Percentiles rank a stretch among this genome's conserved stretches.
These are phyloP conservation scores for Delitschia confertaspora DNA, from an alignment of 495 filamentous ascomycete genomes.

Conservation along the genomic window DNA sequence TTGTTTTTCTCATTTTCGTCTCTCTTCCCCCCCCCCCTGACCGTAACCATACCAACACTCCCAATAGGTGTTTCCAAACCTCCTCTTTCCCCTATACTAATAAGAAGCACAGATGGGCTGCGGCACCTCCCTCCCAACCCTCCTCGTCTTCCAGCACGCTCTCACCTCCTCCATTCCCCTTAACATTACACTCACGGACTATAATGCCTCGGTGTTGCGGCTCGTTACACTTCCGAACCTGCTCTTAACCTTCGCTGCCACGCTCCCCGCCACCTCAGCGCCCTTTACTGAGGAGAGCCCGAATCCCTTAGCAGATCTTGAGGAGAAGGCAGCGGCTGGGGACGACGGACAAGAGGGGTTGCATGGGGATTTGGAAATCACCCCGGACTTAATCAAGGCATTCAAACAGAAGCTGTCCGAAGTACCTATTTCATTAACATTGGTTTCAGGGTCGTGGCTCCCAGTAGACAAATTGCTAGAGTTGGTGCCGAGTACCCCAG, in stretches of 20 bases:
- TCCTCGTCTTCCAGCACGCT: constrained; percentile 65
- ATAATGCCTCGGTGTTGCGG: constrained; percentile 76
- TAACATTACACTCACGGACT: constrained; percentile 73
- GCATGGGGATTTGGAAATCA: constrained; percentile 68
- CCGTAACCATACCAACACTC: constrained; percentile 9
- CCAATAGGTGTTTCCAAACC: constrained; percentile 14
- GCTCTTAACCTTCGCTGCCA: constrained; percentile 66
- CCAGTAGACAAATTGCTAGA: constrained; percentile 33
- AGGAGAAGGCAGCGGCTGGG: constrained; percentile 3
- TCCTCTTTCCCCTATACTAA: constrained; percentile 6
- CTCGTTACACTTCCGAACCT: constrained; percentile 87
- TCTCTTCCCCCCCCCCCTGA: not conserved
- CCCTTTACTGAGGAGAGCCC: constrained; percentile 16
- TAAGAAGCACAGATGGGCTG: constrained; percentile 94
- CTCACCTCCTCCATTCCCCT: constrained; percentile 41
- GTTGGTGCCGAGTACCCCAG: constrained; percentile 16
- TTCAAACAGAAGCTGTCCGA: constrained; percentile 53
- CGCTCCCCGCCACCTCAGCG: constrained; percentile 21
- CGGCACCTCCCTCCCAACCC: constrained; percentile 77
- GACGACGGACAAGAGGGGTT: constrained; percentile 13
- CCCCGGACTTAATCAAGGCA: constrained; percentile 47
- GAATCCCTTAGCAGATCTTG: constrained; percentile 17
- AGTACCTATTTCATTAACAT: constrained; percentile 52
- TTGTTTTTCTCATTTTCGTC: constrained; percentile 8
- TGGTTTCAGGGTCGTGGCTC: constrained; percentile 80